Percentiles rank a stretch among this genome's conserved stretches.
These are phyloP conservation scores for Mariannaea sp. DNA, from an alignment of 2,329 filamentous ascomycete species.

Conservation along the genomic window DNA sequence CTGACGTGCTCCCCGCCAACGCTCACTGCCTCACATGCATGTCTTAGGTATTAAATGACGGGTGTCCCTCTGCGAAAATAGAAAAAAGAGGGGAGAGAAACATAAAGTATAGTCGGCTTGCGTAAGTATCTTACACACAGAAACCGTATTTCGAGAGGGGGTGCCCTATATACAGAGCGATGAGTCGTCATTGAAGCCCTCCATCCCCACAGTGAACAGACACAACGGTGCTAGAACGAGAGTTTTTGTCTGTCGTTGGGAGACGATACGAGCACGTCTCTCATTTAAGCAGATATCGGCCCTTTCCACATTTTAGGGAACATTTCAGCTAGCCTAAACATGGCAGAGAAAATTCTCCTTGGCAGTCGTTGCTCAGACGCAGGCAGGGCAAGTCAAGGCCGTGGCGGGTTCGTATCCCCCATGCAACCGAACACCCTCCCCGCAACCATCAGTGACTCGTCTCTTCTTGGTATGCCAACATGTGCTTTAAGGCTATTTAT, in stretches of 20 bases:
- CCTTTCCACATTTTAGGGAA: not conserved
- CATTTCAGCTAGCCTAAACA: not conserved
- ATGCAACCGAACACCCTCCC: conserved; percentile 3
- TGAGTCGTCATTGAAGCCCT: not conserved
- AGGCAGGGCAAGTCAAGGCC: too few species aligned
- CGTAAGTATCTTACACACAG: not conserved
- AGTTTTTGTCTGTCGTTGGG: not conserved
- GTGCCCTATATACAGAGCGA: too few species aligned
- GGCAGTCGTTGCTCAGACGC: too few species aligned
- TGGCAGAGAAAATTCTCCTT: conserved; percentile 8
- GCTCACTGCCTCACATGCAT: conserved; percentile 6
- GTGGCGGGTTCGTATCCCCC: conserved; percentile 6
- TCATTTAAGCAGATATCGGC: not conserved
- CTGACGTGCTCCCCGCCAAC: not conserved
- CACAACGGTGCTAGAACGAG: not conserved
- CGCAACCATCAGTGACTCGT: not conserved
- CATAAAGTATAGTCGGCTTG: not conserved
- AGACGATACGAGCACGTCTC: not conserved
- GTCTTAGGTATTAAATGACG: conserved; percentile 11
- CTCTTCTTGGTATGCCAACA: not conserved
- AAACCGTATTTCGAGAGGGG: not conserved
- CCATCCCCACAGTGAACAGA: not conserved
- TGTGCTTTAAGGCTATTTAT: not conserved
- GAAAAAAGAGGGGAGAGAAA: not conserved
- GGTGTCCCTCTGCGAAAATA: conserved; percentile 2